These are phyloP conservation scores for Blastobotrys capitulatus DNA, from an alignment of 1,139 yeast species.

Conservation along the genomic window DNA sequence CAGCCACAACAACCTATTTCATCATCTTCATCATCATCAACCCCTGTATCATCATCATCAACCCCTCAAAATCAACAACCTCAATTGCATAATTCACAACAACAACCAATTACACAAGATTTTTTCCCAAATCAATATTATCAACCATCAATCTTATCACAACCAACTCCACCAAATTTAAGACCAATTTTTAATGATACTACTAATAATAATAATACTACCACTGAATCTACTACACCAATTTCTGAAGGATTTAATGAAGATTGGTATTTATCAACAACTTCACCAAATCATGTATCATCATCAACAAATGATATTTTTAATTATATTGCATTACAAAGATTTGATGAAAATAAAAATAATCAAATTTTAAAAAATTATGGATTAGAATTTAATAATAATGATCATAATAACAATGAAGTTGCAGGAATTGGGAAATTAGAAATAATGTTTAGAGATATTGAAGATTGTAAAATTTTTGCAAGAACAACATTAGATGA, in stretches of 20 bases:
- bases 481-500: slow-evolving; percentile 8
- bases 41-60: too few relatives aligned
- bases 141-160: too few relatives aligned
- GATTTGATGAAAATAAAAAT: background rate
- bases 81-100: too few relatives aligned
- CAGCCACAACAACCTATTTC: background rate
- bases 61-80: too few relatives aligned
- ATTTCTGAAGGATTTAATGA: background rate
- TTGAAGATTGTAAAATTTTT: background rate
- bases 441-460: slow-evolving; percentile 5
- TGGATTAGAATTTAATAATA: background rate
- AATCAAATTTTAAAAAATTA: background rate
- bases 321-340: background rate
- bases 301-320: background rate
- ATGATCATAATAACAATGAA: background rate
- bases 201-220: background rate
- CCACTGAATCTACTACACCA: too few relatives aligned
- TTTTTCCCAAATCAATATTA: too few relatives aligned
- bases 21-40: background rate
- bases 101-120: too few relatives aligned
- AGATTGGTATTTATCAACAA: slow-evolving; percentile 6
- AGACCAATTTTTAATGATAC: too few relatives aligned
- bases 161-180: too few relatives aligned
- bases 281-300: slow-evolving; percentile 4
- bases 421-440: slow-evolving; percentile 8